phyloP scores from a whole-genome alignment of 164 flowering plant species.

The Santalum album region DNA sequence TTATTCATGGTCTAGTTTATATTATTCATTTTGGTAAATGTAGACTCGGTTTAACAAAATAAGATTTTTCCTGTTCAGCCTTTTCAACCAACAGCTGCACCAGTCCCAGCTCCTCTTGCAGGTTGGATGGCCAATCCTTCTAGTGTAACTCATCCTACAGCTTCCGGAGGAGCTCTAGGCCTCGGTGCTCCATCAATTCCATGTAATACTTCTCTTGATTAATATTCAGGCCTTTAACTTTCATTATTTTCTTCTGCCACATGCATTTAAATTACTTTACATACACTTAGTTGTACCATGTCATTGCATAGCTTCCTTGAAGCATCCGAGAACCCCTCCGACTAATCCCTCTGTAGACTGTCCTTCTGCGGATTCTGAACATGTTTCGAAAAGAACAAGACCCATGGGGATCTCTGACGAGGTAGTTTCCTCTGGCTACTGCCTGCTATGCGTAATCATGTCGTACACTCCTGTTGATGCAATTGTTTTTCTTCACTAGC shows the following conservation, averaged over 20 bases:
- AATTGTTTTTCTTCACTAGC: no score
- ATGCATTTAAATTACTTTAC: slow-evolving; percentile 6
- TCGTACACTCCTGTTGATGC: no score
- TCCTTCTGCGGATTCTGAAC: slow-evolving; percentile 88
- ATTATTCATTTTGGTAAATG: background rate
- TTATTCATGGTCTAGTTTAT: no score
- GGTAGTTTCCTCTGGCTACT: no score
- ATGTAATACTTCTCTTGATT: slow-evolving; percentile 30
- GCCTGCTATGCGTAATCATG: no score
- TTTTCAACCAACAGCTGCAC: slow-evolving; percentile 61
- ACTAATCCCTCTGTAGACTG: slow-evolving; percentile 69
- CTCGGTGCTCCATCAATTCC: slow-evolving; percentile 56
- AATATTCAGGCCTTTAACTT: no score
- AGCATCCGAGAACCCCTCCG: slow-evolving; percentile 82
- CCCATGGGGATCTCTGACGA: slow-evolving; percentile 82
- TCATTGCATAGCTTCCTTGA: slow-evolving; percentile 39
- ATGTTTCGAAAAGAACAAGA: slow-evolving; percentile 66
- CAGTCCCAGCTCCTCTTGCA: slow-evolving; percentile 58
- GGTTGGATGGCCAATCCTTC: slow-evolving; percentile 89
- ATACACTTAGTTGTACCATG: no score
- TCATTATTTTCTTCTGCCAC: slow-evolving; percentile 2
- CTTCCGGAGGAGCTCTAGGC: slow-evolving; percentile 69
- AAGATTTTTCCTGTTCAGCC: slow-evolving; percentile 40
- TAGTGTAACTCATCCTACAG: slow-evolving; percentile 50
- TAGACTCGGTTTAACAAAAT: background rate